Percentiles rank a stretch among this genome's conserved stretches.
phyloP scores from a whole-genome alignment of 2,329 filamentous ascomycete species.

The Calonectria crousiana region DNA sequence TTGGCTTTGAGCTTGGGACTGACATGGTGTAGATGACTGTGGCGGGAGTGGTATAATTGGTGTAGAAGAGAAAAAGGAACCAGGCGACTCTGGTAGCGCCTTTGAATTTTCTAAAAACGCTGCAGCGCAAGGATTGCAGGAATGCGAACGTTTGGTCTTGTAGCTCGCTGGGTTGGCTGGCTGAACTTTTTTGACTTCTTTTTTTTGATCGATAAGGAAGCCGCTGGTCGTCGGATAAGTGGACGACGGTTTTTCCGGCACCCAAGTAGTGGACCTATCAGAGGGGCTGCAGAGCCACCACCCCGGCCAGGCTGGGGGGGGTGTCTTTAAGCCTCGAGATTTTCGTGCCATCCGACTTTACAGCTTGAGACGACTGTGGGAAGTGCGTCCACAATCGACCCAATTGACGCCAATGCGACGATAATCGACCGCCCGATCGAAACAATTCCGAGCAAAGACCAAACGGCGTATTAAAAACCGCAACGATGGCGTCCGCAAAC shows the following conservation, averaged over 20 bases:
- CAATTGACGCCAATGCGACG: conserved; percentile 47
- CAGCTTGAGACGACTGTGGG: conserved; percentile 40
- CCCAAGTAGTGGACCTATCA: conserved; percentile 32
- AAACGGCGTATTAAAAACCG: conserved; percentile 4
- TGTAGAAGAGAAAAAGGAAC: background rate
- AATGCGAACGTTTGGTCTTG: conserved; percentile 22
- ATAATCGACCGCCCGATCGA: conserved; percentile 26
- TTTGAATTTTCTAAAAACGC: background rate
- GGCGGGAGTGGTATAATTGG: background rate
- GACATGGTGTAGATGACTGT: conserved; percentile 46
- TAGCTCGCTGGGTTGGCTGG: conserved; percentile 17
- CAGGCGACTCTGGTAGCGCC: background rate
- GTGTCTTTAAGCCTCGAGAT: conserved; percentile 45
- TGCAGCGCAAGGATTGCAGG: background rate
- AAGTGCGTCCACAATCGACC: conserved; percentile 40
- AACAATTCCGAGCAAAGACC: conserved; percentile 20
- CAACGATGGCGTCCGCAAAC: conserved; percentile 54
- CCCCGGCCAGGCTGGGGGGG: conserved; percentile 33
- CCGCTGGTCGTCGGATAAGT: conserved; percentile 40
- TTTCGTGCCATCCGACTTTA: conserved; percentile 45
- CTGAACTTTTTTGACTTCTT: conserved; percentile 44
- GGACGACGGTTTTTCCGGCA: conserved; percentile 41
- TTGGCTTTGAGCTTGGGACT: conserved; percentile 54
- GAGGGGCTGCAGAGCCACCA: background rate
- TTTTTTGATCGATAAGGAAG: conserved; percentile 44